Evolutionary conservation across 108 stramenopile species (phyloP).

Genomic region (Schizochytrium sp.): DNA sequence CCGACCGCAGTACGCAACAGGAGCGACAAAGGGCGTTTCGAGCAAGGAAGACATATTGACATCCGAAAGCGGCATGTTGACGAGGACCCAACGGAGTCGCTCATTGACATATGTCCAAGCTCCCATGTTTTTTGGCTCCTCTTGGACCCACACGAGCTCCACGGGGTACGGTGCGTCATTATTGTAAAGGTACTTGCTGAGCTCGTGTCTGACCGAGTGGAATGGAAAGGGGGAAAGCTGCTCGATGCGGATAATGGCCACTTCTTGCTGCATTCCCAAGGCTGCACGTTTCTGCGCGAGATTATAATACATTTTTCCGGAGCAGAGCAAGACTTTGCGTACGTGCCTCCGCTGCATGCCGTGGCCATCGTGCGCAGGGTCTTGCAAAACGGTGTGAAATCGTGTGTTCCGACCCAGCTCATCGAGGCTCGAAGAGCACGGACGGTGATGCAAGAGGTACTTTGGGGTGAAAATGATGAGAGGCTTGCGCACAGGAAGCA

Average conservation of each 20-base stretch:
- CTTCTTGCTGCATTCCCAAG: conserved; percentile 24
- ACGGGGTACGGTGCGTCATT: conserved; percentile 14
- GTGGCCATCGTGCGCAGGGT: conserved; percentile 37
- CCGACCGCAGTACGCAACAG: not conserved
- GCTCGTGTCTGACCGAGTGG: conserved; percentile 72
- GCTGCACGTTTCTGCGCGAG: conserved; percentile 76
- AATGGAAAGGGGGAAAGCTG: conserved; percentile 97
- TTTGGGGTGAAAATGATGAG: conserved; percentile 92
- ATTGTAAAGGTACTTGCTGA: conserved; percentile 63
- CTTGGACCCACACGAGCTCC: conserved; percentile 93
- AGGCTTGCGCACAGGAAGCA: conserved; percentile 97
- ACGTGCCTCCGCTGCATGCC: conserved; percentile 41
- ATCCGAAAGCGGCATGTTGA: not conserved
- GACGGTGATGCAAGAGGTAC: conserved; percentile 80
- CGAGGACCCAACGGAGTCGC: conserved; percentile 48
- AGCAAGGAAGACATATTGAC: not conserved
- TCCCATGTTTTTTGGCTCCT: conserved; percentile 46
- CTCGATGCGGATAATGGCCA: conserved; percentile 77
- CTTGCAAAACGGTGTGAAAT: conserved; percentile 74
- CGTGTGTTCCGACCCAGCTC: conserved; percentile 85
- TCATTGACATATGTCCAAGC: not conserved
- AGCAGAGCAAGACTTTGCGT: conserved; percentile 80
- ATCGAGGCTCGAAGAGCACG: conserved; percentile 71
- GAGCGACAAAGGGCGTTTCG: not conserved
- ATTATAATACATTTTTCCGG: conserved; percentile 96